Evolutionary conservation across 2,329 filamentous ascomycete genomes (phyloP).

Genomic region (Pseudogymnoascus sp.): DNA sequence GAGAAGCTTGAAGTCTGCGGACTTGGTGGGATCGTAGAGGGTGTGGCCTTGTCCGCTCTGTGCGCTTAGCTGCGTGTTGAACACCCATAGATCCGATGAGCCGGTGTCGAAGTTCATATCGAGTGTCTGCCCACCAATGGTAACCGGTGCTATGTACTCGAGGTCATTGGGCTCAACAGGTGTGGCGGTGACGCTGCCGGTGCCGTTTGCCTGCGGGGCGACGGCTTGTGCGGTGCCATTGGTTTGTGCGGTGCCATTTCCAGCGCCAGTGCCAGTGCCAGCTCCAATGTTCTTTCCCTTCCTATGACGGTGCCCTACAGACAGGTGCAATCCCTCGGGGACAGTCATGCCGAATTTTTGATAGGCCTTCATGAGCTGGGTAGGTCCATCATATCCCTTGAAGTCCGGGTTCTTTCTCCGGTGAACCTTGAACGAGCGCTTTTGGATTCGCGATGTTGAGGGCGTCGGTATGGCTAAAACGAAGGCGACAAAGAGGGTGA

Average conservation of each 20-base stretch:
- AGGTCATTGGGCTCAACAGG: constrained; percentile 40
- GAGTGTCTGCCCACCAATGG: constrained; percentile 28
- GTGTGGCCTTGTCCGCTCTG: constrained; percentile 25
- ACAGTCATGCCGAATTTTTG: constrained; percentile 57
- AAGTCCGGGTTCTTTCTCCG: constrained; percentile 37
- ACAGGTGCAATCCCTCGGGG: constrained; percentile 31
- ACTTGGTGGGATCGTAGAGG: constrained; percentile 26
- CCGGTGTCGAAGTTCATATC: constrained; percentile 29
- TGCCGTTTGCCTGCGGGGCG: constrained; percentile 31
- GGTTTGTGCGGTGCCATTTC: constrained; percentile 1
- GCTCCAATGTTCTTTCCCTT: neutral
- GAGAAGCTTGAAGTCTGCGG: constrained; percentile 23
- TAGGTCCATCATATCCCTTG: constrained; percentile 47
- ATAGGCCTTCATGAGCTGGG: constrained; percentile 54
- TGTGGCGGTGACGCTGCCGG: constrained; percentile 55
- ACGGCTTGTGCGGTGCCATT: constrained; percentile 16
- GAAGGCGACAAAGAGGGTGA: constrained; percentile 4
- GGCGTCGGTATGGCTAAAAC: neutral
- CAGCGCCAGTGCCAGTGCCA: neutral
- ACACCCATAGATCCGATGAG: constrained; percentile 32
- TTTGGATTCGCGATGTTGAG: constrained; percentile 17
- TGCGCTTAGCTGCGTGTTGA: constrained; percentile 28
- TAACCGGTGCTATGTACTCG: constrained; percentile 24
- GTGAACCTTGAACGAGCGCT: constrained; percentile 28
- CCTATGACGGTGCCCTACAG: neutral